phyloP scores from a whole-genome alignment of 1,284 basidiomycete genomes.

The Entoloma clypeatum region DNA sequence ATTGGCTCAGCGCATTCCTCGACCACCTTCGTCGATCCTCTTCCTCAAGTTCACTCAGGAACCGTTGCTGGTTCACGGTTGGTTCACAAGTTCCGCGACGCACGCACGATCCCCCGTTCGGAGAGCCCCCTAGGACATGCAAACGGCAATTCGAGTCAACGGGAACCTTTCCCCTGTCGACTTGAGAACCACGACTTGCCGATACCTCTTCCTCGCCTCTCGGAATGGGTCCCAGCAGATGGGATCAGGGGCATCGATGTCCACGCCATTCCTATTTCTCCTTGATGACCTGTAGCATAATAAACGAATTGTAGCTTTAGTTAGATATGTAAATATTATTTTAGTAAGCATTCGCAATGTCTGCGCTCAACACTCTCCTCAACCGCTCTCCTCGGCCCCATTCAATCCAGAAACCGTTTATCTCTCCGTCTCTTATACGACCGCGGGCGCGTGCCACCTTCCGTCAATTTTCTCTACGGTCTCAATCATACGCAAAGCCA shows the following conservation, averaged over 20 bases:
- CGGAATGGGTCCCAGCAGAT: conserved; percentile 57
- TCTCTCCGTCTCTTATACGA: too few species aligned
- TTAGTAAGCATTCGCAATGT: too few species aligned
- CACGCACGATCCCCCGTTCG: conserved; percentile 26
- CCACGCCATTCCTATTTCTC: conserved; percentile 15
- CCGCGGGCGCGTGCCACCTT: too few species aligned
- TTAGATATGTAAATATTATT: too few species aligned
- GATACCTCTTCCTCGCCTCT: conserved; percentile 46
- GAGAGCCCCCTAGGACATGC: conserved; percentile 24
- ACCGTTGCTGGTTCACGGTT: conserved; percentile 31
- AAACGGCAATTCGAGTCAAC: conserved; percentile 15
- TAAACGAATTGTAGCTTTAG: too few species aligned
- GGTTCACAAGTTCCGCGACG: conserved; percentile 38
- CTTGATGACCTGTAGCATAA: too few species aligned
- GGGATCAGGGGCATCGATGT: conserved; percentile 24
- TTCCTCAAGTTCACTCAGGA: conserved; percentile 20
- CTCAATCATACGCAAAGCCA: too few species aligned
- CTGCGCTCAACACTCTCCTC: too few species aligned
- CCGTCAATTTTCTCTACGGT: too few species aligned
- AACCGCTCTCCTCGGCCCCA: too few species aligned
- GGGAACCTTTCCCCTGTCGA: conserved; percentile 37
- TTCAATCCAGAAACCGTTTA: too few species aligned
- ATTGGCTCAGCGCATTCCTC: conserved; percentile 10
- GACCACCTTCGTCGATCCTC: conserved; percentile 17
- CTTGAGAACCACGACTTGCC: conserved; percentile 51